Conservation (phyloP, 257 asterid species). For the Salvia miltiorrhiza region DNA sequence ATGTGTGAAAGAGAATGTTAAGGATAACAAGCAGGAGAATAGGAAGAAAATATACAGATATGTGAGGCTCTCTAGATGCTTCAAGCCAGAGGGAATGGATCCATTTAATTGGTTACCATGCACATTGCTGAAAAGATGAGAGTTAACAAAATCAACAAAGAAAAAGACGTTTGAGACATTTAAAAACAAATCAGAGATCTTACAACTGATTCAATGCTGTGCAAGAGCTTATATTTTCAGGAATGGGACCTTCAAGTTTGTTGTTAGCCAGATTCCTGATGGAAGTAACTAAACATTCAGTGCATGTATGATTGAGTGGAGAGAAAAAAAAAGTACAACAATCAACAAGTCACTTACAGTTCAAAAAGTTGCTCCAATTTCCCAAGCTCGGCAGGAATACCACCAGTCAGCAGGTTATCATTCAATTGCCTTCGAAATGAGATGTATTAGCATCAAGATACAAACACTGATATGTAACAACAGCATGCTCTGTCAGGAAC, state of each 20-base stretch:
- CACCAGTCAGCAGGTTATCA: conserved; percentile 72
- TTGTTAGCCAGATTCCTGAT: conserved; percentile 83
- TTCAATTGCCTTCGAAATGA: conserved; percentile 73
- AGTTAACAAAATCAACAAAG: not conserved
- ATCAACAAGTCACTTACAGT: conserved; percentile 46
- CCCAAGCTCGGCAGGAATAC: conserved; percentile 87
- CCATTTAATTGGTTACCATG: conserved; percentile 82
- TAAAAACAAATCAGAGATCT: conserved; percentile 14
- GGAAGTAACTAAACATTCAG: conserved; percentile 6
- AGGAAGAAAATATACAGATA: conserved; percentile 56
- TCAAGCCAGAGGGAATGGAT: conserved; percentile 78
- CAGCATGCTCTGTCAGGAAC: conserved; percentile 6
- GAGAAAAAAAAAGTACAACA: not conserved
- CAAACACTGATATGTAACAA: not conserved
- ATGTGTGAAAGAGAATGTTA: not conserved
- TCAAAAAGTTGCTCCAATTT: conserved; percentile 88
- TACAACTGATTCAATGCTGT: conserved; percentile 91
- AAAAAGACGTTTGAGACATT: not conserved
- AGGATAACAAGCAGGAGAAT: not conserved
- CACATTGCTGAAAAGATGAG: conserved; percentile 56
- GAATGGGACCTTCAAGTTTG: conserved; percentile 83
- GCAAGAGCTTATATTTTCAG: conserved; percentile 92
- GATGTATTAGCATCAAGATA: conserved; percentile 2
- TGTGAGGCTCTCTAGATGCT: conserved; percentile 85
- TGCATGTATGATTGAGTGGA: not conserved